Conservation (phyloP, 2,329 filamentous ascomycete species). For the Diaporthe sp. region DNA sequence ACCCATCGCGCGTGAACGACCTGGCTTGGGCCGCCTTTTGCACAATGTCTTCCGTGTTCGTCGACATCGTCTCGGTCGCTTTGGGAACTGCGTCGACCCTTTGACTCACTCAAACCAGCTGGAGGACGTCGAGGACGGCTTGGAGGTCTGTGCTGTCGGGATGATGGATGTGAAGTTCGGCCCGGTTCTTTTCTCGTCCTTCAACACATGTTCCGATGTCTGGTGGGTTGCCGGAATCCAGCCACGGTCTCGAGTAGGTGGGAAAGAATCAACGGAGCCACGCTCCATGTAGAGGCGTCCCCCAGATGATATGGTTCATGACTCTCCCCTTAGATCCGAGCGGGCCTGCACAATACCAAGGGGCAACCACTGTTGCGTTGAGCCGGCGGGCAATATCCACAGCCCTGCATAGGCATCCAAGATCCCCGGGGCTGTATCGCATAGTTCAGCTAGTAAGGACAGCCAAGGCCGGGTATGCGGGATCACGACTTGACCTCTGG, state of each 20-base stretch:
- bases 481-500: constrained; percentile 11
- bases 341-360: not conserved
- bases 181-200: not conserved
- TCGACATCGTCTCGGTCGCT: constrained; percentile 16
- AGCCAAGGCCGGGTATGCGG: constrained; percentile 21
- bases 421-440: constrained; percentile 4
- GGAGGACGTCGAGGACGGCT: constrained; percentile 19
- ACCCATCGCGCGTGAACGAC: constrained; percentile 52
- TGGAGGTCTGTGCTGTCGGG: not conserved
- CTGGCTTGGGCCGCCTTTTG: constrained; percentile 25
- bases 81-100: not conserved
- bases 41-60: not conserved
- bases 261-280: not conserved
- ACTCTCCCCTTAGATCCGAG: constrained; percentile 4
- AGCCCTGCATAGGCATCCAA: not conserved
- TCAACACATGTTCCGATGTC: not conserved
- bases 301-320: constrained; percentile 7
- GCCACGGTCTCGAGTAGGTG: not conserved
- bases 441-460: constrained; percentile 18
- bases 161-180: not conserved
- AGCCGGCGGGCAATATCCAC: constrained; percentile 9
- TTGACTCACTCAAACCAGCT: constrained; percentile 8
- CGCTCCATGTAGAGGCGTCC: not conserved
- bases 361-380: not conserved
- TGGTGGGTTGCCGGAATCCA: not conserved